A percentile compares a stretch with the other conserved stretches of the same genome.
Conservation (phyloP, 352 stramenopile species). For the Globisporangium carolinianum region DNA sequence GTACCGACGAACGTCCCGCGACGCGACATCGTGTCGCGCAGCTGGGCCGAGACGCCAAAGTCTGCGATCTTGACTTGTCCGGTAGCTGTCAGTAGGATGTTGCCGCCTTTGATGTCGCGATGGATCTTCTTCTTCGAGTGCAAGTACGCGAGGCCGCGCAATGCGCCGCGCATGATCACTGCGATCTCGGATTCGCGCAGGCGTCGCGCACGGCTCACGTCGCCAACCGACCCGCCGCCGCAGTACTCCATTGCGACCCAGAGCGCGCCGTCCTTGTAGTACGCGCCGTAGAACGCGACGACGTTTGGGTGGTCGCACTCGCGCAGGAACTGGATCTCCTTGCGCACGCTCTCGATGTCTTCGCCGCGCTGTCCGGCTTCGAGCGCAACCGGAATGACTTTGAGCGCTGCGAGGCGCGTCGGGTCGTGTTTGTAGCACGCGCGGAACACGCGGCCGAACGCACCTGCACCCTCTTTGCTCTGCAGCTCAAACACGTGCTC, state of each 20-base stretch:
- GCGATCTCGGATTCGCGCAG: constrained; percentile 70
- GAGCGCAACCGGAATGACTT: constrained; percentile 64
- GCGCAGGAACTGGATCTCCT: constrained; percentile 66
- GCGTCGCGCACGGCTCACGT: constrained; percentile 41
- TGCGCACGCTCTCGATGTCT: constrained; percentile 62
- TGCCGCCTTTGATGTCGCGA: constrained; percentile 91
- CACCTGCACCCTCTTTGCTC: constrained; percentile 59
- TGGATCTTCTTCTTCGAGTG: constrained; percentile 87
- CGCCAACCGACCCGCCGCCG: constrained; percentile 71
- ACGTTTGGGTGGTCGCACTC: constrained; percentile 74
- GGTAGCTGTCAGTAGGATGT: constrained; percentile 91
- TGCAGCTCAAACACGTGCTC: constrained; percentile 70
- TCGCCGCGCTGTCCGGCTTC: constrained; percentile 55
- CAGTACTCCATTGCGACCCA: constrained; percentile 90
- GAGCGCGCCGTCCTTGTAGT: constrained; percentile 79
- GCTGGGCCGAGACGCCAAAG: constrained; percentile 83
- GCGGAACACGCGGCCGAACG: constrained; percentile 64
- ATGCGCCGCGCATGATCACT: constrained; percentile 68
- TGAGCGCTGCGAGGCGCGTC: constrained; percentile 41
- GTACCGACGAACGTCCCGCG: constrained; percentile 86
- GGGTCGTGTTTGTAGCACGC: constrained; percentile 44
- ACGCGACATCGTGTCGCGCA: constrained; percentile 46
- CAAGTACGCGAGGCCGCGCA: constrained; percentile 78
- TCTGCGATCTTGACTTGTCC: constrained; percentile 94
- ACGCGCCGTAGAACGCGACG: constrained; percentile 66